These are phyloP conservation scores for Priceomyces melissophilus DNA, from an alignment of 805 yeast genomes.

Conservation along the genomic window DNA sequence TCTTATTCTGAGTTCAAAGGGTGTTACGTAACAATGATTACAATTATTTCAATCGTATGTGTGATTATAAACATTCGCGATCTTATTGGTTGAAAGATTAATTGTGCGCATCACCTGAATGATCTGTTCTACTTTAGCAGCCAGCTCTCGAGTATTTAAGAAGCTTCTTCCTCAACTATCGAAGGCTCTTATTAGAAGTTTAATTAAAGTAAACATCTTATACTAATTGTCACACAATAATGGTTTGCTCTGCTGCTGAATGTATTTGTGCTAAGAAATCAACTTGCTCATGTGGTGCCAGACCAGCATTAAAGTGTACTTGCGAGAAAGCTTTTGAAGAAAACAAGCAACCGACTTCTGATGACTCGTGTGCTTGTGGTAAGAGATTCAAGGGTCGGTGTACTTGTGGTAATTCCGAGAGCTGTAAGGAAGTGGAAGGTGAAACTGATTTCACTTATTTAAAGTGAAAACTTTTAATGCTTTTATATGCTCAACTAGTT, in stretches of 20 bases:
- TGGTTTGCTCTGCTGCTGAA: slow-evolving; percentile 37
- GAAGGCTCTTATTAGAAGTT: no score
- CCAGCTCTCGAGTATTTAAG: no score
- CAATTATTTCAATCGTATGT: no score
- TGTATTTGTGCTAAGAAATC: slow-evolving; percentile 62
- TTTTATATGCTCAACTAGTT: no score
- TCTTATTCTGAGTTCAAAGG: no score
- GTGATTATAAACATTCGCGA: no score
- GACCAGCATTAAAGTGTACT: slow-evolving; percentile 56
- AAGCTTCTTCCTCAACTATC: no score
- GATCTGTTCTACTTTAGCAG: no score
- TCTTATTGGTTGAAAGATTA: no score
- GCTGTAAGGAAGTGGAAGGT: slow-evolving; percentile 47
- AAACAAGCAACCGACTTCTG: slow-evolving; percentile 41
- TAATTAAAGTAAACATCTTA: neutral
- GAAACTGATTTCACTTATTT: slow-evolving; percentile 56
- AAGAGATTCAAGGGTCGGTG: slow-evolving; percentile 51
- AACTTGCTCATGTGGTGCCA: slow-evolving; percentile 60
- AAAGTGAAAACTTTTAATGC: slow-evolving; percentile 10
- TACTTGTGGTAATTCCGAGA: slow-evolving; percentile 49
- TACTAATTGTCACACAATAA: no score
- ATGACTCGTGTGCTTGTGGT: slow-evolving; percentile 58
- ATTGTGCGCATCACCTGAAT: no score
- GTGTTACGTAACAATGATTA: no score
- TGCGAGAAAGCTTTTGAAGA: slow-evolving; percentile 52